A percentile compares a stretch with the other conserved stretches of the same genome.
These are phyloP conservation scores for Tritrichomonas foetus DNA, from an alignment of 208 protist species.

Conservation along the genomic window DNA sequence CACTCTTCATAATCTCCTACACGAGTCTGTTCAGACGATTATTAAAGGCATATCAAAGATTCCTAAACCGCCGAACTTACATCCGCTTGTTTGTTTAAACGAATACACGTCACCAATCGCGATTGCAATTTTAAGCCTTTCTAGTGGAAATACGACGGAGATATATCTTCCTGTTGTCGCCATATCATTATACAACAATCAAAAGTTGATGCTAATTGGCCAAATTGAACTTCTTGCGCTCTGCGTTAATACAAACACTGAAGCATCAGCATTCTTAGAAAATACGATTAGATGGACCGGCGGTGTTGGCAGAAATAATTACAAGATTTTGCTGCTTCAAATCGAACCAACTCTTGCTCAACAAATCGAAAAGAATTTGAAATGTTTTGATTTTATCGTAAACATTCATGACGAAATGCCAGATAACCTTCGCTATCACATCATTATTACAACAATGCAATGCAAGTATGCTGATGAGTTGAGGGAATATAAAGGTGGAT, in stretches of 20 bases:
- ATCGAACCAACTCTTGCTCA: neutral
- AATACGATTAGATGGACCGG: neutral
- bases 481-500: neutral
- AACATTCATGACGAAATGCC: neutral
- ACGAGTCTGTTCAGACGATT: neutral
- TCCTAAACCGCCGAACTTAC: neutral
- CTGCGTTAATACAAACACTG: neutral
- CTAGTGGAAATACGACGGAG: neutral
- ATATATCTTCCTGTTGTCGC: conserved; percentile 4
- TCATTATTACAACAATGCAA: neutral
- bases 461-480: neutral
- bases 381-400: neutral
- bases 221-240: neutral
- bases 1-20: too few relatives aligned
- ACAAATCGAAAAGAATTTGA: neutral
- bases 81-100: neutral
- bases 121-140: neutral
- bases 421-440: neutral
- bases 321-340: neutral
- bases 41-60: neutral
- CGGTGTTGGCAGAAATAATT: neutral
- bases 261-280: neutral
- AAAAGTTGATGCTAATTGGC: neutral
- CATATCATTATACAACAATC: neutral
- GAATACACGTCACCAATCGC: neutral